Evolutionary conservation across 495 filamentous ascomycete species (phyloP).

Genomic region (Evansstolkia leycettana): DNA sequence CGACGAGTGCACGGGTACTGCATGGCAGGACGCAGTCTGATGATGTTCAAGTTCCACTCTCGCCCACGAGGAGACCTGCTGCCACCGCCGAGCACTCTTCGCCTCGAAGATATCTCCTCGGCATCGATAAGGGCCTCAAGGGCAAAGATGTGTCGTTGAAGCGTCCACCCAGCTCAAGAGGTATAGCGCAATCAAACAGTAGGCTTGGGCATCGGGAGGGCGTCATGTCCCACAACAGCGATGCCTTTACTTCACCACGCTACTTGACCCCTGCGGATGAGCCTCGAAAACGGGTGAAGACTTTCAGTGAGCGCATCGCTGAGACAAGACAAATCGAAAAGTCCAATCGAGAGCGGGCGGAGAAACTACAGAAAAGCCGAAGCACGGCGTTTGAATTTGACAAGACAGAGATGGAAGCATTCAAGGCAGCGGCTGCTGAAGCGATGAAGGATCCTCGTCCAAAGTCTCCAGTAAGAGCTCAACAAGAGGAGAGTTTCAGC

Average conservation of each 20-base stretch:
- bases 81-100: slow-evolving; percentile 46
- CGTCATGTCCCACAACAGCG: slow-evolving; percentile 11
- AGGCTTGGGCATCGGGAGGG: slow-evolving; percentile 20
- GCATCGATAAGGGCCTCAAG: slow-evolving; percentile 79
- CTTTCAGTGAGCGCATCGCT: slow-evolving; percentile 80
- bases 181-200: slow-evolving; percentile 16
- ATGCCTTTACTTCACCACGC: slow-evolving; percentile 11
- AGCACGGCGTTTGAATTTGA: slow-evolving; percentile 63
- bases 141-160: slow-evolving; percentile 78
- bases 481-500: slow-evolving; percentile 38
- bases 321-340: slow-evolving; percentile 43
- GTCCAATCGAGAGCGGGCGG: slow-evolving; percentile 33
- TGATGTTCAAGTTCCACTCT: slow-evolving; percentile 66
- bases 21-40: slow-evolving; percentile 11
- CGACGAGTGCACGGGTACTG: slow-evolving; percentile 12
- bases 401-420: slow-evolving; percentile 50
- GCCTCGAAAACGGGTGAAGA: slow-evolving; percentile 39
- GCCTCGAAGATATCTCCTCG: slow-evolving; percentile 66
- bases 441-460: slow-evolving; percentile 13
- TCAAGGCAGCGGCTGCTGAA: slow-evolving; percentile 47
- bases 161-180: slow-evolving; percentile 42
- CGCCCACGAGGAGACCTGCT: slow-evolving; percentile 49
- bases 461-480: slow-evolving; percentile 31
- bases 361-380: slow-evolving; percentile 46
- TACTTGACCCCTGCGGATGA: slow-evolving; percentile 17